phyloP scores from a whole-genome alignment of 176 grass and related monocot species.

The Triticum urartu region DNA sequence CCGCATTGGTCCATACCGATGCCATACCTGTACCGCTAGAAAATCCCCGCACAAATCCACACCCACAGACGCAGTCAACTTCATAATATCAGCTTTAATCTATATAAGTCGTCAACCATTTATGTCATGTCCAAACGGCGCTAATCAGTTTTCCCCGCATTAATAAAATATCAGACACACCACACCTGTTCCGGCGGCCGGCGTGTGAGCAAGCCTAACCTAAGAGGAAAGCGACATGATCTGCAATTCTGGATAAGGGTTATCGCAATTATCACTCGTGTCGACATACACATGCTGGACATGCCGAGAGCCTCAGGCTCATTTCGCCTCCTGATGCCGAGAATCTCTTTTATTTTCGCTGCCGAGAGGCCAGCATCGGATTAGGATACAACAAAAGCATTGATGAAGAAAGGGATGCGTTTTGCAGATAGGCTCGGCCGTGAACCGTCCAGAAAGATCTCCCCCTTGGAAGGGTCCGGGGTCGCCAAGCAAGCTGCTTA shows the following conservation, averaged over 20 bases:
- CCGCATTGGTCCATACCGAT: neutral
- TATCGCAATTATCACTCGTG: conserved; percentile 24
- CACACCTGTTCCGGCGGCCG: conserved; percentile 6
- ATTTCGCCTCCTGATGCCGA: neutral
- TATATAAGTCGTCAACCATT: neutral
- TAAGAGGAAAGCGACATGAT: conserved; percentile 22
- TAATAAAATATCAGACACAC: neutral
- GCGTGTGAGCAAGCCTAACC: conserved; percentile 45
- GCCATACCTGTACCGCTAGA: neutral
- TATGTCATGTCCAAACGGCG: neutral
- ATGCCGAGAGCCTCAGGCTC: neutral
- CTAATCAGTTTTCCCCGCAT: neutral
- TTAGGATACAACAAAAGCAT: conserved; percentile 6
- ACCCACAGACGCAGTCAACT: neutral
- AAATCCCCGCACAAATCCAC: neutral
- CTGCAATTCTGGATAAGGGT: conserved; percentile 26
- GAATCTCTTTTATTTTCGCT: conserved; percentile 8
- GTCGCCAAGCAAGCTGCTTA: conserved; percentile 11
- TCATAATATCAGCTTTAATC: neutral
- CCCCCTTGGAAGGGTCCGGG: neutral
- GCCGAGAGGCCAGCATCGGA: neutral
- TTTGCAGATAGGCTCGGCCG: neutral
- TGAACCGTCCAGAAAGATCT: conserved; percentile 12
- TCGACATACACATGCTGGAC: neutral
- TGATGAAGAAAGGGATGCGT: conserved; percentile 16